Percentiles rank a stretch among this genome's conserved stretches.
Conservation (phyloP, 2,329 filamentous ascomycete species). For the Monilinia laxa region DNA sequence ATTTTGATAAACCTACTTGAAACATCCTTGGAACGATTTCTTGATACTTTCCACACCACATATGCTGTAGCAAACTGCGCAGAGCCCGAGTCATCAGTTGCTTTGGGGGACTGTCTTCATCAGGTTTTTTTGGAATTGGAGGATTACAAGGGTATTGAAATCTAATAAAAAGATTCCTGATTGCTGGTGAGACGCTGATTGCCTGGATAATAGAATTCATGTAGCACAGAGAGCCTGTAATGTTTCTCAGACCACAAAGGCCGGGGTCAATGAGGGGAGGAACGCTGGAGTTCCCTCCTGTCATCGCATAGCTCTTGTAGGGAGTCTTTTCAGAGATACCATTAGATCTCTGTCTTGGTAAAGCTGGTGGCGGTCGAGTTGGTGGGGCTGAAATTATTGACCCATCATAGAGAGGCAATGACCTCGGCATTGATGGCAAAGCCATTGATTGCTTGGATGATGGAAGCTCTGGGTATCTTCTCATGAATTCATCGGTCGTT, state of each 20-base stretch:
- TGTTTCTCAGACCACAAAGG: conserved; percentile 76
- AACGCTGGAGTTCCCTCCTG: conserved; percentile 3
- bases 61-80: conserved; percentile 53
- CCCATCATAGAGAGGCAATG: conserved; percentile 34
- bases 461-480: conserved; percentile 73
- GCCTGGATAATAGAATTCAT: conserved; percentile 90
- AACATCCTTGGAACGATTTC: conserved; percentile 54
- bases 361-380: conserved; percentile 51
- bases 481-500: conserved; percentile 79
- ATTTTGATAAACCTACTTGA: conserved; percentile 46
- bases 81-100: conserved; percentile 61
- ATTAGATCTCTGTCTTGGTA: conserved; percentile 69
- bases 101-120: conserved; percentile 52
- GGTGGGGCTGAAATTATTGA: conserved; percentile 41
- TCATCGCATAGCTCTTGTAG: conserved; percentile 29
- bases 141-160: conserved; percentile 58
- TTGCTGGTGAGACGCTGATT: conserved; percentile 68
- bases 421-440: conserved; percentile 13
- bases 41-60: conserved; percentile 40
- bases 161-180: conserved; percentile 64
- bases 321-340: conserved; percentile 64
- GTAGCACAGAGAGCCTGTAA: conserved; percentile 75
- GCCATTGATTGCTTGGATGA: conserved; percentile 62
- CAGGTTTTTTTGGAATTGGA: conserved; percentile 65
- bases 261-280: conserved; percentile 41